Evolutionary conservation across 139 green algal genomes (phyloP).

Genomic region (Zygnema cylindricum): DNA sequence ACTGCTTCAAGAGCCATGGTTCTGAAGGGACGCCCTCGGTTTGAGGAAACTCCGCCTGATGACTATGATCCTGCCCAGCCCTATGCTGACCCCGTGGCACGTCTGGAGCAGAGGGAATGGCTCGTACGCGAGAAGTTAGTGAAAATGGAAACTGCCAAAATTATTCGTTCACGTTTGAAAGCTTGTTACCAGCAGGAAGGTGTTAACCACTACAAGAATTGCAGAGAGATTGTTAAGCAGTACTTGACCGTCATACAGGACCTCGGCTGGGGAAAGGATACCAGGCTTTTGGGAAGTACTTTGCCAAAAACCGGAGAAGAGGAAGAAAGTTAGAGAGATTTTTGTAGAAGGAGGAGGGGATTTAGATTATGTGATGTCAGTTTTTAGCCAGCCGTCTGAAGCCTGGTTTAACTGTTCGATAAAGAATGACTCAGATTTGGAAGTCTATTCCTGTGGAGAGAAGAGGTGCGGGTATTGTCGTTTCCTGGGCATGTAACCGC

Average conservation of each 20-base stretch:
- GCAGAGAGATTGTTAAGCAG: slow-evolving; percentile 53
- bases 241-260: slow-evolving; percentile 55
- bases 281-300: slow-evolving; percentile 20
- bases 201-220: slow-evolving; percentile 65
- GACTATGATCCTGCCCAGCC: slow-evolving; percentile 44
- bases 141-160: slow-evolving; percentile 57
- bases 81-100: slow-evolving; percentile 53
- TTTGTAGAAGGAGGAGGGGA: too few species aligned
- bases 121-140: slow-evolving; percentile 62
- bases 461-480: too few species aligned
- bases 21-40: slow-evolving; percentile 44
- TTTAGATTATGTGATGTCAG: too few species aligned
- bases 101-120: slow-evolving; percentile 61
- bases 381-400: too few species aligned
- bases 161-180: slow-evolving; percentile 58
- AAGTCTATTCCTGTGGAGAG: too few species aligned
- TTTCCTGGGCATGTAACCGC: too few species aligned
- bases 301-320: background rate
- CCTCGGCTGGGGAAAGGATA: slow-evolving; percentile 54
- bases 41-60: slow-evolving; percentile 54
- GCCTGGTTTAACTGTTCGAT: too few species aligned
- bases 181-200: slow-evolving; percentile 59
- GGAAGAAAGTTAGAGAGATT: too few species aligned
- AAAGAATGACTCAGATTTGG: too few species aligned
- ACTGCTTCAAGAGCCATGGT: too few species aligned